A percentile compares a stretch with the other conserved stretches of the same genome.
Conservation (phyloP, 495 filamentous ascomycete genomes). For the Lophiostoma macrostomum region DNA sequence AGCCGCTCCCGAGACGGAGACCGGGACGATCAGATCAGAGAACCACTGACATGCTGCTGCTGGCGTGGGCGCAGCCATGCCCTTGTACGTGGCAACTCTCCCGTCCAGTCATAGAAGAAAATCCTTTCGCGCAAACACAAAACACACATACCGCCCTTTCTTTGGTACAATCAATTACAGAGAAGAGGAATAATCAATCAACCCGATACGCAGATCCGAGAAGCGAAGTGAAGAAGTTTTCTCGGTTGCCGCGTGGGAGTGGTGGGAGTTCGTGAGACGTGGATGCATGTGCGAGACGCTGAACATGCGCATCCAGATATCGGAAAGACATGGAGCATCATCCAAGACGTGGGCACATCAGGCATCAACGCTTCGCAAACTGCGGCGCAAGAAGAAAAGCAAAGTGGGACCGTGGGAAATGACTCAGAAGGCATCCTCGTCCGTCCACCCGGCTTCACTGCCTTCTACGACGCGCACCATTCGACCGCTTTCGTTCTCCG, state of each 20-base stretch:
- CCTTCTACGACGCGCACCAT: slow-evolving; percentile 38
- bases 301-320: too few relatives aligned
- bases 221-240: slow-evolving; percentile 12
- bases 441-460: slow-evolving; percentile 46
- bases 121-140: slow-evolving; percentile 12
- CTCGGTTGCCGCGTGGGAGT: slow-evolving; percentile 1
- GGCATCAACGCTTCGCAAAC: slow-evolving; percentile 1
- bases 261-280: neutral
- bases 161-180: slow-evolving; percentile 24
- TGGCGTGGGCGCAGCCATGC: slow-evolving; percentile 2
- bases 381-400: slow-evolving; percentile 5
- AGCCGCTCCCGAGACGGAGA: slow-evolving; percentile 11
- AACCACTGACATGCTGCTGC: neutral
- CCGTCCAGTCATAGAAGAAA: slow-evolving; percentile 23
- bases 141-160: slow-evolving; percentile 17
- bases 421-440: slow-evolving; percentile 40
- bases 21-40: slow-evolving; percentile 1
- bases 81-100: slow-evolving; percentile 22
- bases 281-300: slow-evolving; percentile 2
- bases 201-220: too few relatives aligned
- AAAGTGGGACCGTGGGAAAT: neutral
- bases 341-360: slow-evolving; percentile 24
- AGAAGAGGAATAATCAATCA: slow-evolving; percentile 19
- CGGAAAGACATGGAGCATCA: slow-evolving; percentile 20
- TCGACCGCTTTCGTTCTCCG: slow-evolving; percentile 33